These are phyloP conservation scores for Coemansia sp. DNA, from an alignment of 371 early-diverging fungal species.

Conservation along the genomic window DNA sequence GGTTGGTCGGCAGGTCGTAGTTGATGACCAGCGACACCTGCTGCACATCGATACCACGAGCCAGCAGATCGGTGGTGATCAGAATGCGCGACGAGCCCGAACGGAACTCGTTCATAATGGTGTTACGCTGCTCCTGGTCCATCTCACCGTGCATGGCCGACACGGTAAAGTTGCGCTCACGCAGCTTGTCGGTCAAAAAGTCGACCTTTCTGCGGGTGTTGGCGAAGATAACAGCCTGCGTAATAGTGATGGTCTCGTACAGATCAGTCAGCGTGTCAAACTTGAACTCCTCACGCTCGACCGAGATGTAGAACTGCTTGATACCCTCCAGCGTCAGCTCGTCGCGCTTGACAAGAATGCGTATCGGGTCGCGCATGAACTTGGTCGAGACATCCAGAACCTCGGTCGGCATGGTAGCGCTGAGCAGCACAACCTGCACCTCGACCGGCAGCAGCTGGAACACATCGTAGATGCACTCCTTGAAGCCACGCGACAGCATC, in stretches of 20 bases:
- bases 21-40: slow-evolving; percentile 96
- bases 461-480: slow-evolving; percentile 98
- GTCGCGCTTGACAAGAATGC: slow-evolving; percentile 99
- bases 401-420: slow-evolving; percentile 97
- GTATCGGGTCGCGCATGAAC: slow-evolving; percentile 97
- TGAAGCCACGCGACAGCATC: slow-evolving; percentile 97
- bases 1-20: slow-evolving; percentile 93
- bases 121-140: slow-evolving; percentile 88
- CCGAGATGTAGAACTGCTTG: slow-evolving; percentile 98
- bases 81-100: slow-evolving; percentile 83
- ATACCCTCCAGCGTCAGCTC: slow-evolving; percentile 99
- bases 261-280: slow-evolving; percentile 96
- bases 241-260: slow-evolving; percentile 93
- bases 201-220: slow-evolving; percentile 98
- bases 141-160: slow-evolving; percentile 99
- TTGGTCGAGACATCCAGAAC: slow-evolving; percentile 96
- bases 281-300: slow-evolving; percentile 96
- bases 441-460: slow-evolving; percentile 90
- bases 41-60: slow-evolving; percentile 98
- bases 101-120: slow-evolving; percentile 92
- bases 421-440: slow-evolving; percentile 97
- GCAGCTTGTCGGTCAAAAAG: slow-evolving; percentile 95
- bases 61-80: slow-evolving; percentile 94
- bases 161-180: slow-evolving; percentile 92
- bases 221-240: slow-evolving; percentile 99